Base-by-base conservation (phyloP, 163 green algal genomes). In the Volvox carteri region DNA sequence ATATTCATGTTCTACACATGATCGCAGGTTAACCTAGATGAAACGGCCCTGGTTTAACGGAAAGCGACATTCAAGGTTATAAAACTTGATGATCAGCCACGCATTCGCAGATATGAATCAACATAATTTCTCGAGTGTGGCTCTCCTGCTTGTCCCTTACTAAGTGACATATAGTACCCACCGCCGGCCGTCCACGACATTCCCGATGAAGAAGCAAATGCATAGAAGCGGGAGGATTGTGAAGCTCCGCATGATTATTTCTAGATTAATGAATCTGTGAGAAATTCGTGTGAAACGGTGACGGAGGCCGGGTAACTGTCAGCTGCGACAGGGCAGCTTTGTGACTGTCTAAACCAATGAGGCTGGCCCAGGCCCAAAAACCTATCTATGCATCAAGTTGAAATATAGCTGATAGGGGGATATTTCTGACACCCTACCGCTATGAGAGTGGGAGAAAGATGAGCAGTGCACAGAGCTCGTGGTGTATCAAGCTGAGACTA, bases 191-290 rank as follows among this genome's bases (percentile, higher is more conserved):
- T 65, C 44, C 44, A 50, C 73, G 73, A 78, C 35, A 41, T 41
- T 16, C 14, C 68, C 18, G 42, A 65, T 28, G n/a, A 65, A 6
- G 44, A 81, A 56, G 42, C 44, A 62, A 23, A 65, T 50, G 46
- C 73, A 81, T 33, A 81, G n/a, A 44, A 81, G 33, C 44, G 73
- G 28, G 73, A 81, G 73, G 73, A 81, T 62, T 65, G 44, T 65
- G 44, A 81, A 46, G 44, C 42, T 81, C 73, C 73, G 73, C 73
- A 81, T 81, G 23, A 3, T 81, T 18, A 42, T 37, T 58, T 2
- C 21, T 42, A 42, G 65, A 9, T 5, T 42, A n/a, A 60, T 28
- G n/a, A 42, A 65, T 65, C 73, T 65, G 73, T 42, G 44, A 28
- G 73, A 9, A 48, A 77, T 48, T 16, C 68, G 18, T 30, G 48